Base-by-base conservation (phyloP, 2,329 filamentous ascomycete genomes). In the Cladosporium velox region DNA sequence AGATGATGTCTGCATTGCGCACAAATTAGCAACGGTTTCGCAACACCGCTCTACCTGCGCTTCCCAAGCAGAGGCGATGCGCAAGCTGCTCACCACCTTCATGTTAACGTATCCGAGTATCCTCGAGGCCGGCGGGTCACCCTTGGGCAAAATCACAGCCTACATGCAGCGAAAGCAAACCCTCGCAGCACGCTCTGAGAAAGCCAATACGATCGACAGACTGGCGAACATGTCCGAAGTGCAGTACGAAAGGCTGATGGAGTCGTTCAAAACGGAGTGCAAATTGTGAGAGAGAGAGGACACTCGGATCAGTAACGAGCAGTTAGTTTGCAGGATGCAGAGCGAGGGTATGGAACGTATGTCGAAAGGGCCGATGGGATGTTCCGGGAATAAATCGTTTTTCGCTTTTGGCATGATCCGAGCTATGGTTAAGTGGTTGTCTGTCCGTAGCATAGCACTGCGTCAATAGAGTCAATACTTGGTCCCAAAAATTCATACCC, bases 121-220 rank as follows among this genome's bases (percentile, higher is more conserved):
- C 21, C 67, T 67, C 18, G 52, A 59, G 1, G 59, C 18, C 15
- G 38, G 38, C 21, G 65, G 64, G 8, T 34, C 55, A 10, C 66
- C 68, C 4, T 6, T 63, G 15, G 69, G 69, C 3, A 71, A 71
- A 66, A 59, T 71, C 28, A 67, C 59, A 1, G 69, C 69, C 3
- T 71, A 67, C 63, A 63, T 68, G 44, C 54, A 32, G 10, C 49
- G 47, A 15, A 47, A 41, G 18, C 4, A 44, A 18, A 49, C 34
- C 1, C 10, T n/a, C 1, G 61, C 26, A 11, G 35, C 24, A 1
- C 30, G 24, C 6, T 18, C 10, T 4, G 54, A 35, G 24, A 47
- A 41, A 52, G 51, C 26, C 24, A 47, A 64, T 10, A 51, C 47
- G 34, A 14, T 12, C 21, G 51, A 38, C 14, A 47, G 61, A 26